Conservation (phyloP, 805 yeast genomes). For the Starmerella geochares region DNA sequence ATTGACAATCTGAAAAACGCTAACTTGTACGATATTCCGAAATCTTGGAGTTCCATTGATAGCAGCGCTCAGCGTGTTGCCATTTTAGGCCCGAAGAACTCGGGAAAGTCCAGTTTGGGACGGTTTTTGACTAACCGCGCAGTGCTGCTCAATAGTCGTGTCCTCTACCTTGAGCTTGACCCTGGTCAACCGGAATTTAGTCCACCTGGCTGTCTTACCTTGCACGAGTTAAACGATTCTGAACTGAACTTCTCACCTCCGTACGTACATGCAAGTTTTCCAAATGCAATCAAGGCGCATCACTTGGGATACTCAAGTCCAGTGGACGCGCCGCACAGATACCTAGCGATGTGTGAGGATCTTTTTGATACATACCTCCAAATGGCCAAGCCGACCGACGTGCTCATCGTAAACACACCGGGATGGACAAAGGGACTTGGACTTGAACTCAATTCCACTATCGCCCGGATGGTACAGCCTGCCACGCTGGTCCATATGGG, state of each 20-base stretch:
- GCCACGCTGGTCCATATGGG: constrained; percentile 45
- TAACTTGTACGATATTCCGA: constrained; percentile 7
- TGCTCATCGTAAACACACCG: constrained; percentile 62
- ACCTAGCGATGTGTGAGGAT: constrained; percentile 37
- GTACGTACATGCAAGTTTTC: constrained; percentile 29
- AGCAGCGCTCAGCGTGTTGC: constrained; percentile 27
- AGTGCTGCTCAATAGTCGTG: constrained; percentile 23
- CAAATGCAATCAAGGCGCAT: constrained; percentile 26
- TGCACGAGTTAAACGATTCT: constrained; percentile 32
- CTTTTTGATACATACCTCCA: constrained; percentile 33
- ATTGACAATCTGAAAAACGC: not conserved
- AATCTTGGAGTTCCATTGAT: constrained; percentile 24
- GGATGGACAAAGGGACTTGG: constrained; percentile 93
- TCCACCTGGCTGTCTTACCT: constrained; percentile 58
- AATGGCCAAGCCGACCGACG: not conserved
- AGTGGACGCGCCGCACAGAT: constrained; percentile 51
- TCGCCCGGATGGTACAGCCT: constrained; percentile 39
- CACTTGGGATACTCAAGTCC: constrained; percentile 63
- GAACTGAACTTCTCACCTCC: constrained; percentile 36
- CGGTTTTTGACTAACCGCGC: constrained; percentile 35
- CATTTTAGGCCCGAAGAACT: constrained; percentile 56
- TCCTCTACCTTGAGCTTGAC: constrained; percentile 62
- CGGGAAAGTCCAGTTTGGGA: constrained; percentile 70
- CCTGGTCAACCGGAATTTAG: constrained; percentile 84
- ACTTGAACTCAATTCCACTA: constrained; percentile 45